Conservation (phyloP, 2,329 filamentous ascomycete genomes). For the Monosporascus sp. region DNA sequence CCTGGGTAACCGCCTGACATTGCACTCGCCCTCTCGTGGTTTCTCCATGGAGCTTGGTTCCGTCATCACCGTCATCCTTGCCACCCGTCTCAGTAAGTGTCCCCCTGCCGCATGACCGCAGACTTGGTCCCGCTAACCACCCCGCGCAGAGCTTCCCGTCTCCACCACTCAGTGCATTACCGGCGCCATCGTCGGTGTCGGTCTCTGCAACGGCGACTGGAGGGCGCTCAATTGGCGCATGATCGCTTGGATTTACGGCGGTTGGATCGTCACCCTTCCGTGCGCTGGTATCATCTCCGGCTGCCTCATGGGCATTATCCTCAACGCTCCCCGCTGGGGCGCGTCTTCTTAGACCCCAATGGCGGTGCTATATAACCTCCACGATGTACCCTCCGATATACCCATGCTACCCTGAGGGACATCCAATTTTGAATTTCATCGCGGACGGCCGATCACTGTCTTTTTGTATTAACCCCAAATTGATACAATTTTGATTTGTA, state of each 20-base stretch:
- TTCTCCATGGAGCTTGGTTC: conserved; percentile 58
- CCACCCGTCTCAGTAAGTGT: conserved; percentile 49
- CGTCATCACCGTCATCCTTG: conserved; percentile 58
- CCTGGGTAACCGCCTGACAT: conserved; percentile 56
- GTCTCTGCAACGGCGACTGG: conserved; percentile 54
- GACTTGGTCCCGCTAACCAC: background rate
- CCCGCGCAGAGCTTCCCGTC: conserved; percentile 46
- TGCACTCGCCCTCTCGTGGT: conserved; percentile 56
- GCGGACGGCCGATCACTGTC: too few relatives aligned
- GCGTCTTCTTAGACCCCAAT: background rate
- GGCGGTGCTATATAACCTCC: background rate
- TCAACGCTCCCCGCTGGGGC: conserved; percentile 53
- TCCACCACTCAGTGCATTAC: conserved; percentile 63
- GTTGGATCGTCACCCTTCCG: conserved; percentile 58
- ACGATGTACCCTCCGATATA: background rate
- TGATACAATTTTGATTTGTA: background rate
- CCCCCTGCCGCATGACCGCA: background rate
- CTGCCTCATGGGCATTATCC: conserved; percentile 55
- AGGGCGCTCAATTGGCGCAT: conserved; percentile 59
- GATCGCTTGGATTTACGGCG: conserved; percentile 53
- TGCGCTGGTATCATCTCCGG: conserved; percentile 52
- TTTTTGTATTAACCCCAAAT: too few relatives aligned
- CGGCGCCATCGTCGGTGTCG: conserved; percentile 57
- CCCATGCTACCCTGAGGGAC: too few relatives aligned
- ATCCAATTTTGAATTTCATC: background rate